Conservation (phyloP, 2,329 filamentous ascomycete genomes). For the Ascocoryne sarcoides region DNA sequence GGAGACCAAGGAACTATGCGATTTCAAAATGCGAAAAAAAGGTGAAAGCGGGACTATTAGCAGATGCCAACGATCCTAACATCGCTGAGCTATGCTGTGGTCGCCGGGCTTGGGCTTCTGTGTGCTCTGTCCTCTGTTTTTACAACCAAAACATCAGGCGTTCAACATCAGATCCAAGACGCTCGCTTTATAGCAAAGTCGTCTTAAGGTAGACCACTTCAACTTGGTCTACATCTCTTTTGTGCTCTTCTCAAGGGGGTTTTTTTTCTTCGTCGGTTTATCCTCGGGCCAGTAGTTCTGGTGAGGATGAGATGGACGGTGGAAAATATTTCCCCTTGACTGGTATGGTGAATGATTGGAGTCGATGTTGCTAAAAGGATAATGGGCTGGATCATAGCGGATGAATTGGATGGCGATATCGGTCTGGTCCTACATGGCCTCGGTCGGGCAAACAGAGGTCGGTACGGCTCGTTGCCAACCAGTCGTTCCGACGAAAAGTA, state of each 20-base stretch:
- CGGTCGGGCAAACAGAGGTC: too few relatives aligned
- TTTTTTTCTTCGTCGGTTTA: too few relatives aligned
- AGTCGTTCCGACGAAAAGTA: too few relatives aligned
- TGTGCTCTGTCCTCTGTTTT: constrained; percentile 69
- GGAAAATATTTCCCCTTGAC: background rate
- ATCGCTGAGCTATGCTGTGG: constrained; percentile 46
- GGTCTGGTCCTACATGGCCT: too few relatives aligned
- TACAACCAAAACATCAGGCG: constrained; percentile 75
- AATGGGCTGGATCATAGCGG: too few relatives aligned
- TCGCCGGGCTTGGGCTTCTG: constrained; percentile 51
- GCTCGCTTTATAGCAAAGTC: too few relatives aligned
- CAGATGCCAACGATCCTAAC: constrained; percentile 59
- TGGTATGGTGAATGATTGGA: background rate
- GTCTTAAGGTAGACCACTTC: constrained; percentile 51
- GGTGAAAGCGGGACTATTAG: constrained; percentile 29
- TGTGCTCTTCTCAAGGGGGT: constrained; percentile 18
- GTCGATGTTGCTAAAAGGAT: too few relatives aligned
- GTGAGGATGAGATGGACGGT: too few relatives aligned
- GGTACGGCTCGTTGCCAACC: too few relatives aligned
- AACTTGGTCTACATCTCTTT: constrained; percentile 49
- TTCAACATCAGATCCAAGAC: constrained; percentile 69
- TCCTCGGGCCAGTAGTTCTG: background rate
- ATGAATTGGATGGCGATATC: background rate
- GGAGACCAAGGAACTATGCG: constrained; percentile 16
- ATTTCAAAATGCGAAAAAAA: constrained; percentile 30